Percentiles rank a stretch among this genome's conserved stretches.
These are phyloP conservation scores for Ascochyta clinopodiicola DNA, from an alignment of 2,329 filamentous ascomycete genomes.

Conservation along the genomic window DNA sequence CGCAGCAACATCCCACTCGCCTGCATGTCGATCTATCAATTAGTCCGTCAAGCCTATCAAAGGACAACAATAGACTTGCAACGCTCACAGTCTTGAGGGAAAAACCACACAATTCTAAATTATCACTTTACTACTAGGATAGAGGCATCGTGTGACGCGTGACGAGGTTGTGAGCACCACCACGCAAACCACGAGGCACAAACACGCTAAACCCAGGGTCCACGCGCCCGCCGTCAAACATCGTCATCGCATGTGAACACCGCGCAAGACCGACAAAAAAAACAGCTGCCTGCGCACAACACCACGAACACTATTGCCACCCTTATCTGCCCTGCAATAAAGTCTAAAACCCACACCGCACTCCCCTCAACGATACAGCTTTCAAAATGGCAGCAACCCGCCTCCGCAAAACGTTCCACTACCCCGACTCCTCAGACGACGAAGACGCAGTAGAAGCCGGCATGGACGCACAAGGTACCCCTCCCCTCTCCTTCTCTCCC, in stretches of 20 bases:
- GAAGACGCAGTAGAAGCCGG: conserved; percentile 64
- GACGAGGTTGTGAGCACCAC: neutral
- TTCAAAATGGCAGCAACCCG: conserved; percentile 62
- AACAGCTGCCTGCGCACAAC: conserved; percentile 16
- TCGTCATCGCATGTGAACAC: conserved; percentile 28
- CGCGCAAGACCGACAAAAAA: conserved; percentile 3
- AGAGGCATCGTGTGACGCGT: neutral
- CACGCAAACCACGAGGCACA: neutral
- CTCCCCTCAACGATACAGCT: neutral
- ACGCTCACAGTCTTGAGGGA: neutral
- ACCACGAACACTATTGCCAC: neutral
- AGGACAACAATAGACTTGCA: neutral
- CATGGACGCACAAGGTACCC: conserved; percentile 76
- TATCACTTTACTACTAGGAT: too few relatives aligned
- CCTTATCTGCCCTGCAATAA: too few relatives aligned
- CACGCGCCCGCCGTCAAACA: conserved; percentile 13
- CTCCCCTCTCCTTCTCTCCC: neutral
- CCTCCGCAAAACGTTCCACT: conserved; percentile 78
- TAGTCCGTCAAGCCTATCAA: neutral
- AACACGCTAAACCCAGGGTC: conserved; percentile 26
- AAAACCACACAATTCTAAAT: neutral
- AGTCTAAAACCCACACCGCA: too few relatives aligned
- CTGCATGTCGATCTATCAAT: neutral
- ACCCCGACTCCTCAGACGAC: conserved; percentile 66
- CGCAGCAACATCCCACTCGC: neutral